Evolutionary conservation across 305 asterid species (phyloP).

Genomic region (Fraxinus xanthoxyloides): DNA sequence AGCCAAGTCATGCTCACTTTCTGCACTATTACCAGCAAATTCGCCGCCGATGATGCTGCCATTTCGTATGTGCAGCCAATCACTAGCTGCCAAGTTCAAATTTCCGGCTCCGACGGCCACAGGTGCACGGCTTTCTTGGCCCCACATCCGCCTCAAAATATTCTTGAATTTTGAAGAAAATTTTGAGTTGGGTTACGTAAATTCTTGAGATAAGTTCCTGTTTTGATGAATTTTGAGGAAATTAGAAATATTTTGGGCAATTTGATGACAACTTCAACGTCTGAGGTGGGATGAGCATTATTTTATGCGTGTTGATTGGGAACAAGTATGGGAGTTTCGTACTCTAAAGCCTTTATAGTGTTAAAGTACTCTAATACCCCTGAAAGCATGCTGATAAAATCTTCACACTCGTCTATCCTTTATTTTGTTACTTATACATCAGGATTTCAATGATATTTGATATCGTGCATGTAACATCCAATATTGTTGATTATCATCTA

Average conservation of each 20-base stretch:
- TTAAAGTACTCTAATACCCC: too few species aligned
- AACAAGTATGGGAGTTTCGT: not conserved
- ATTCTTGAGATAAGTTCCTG: not conserved
- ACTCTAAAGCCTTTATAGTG: too few species aligned
- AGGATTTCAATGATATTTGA: too few species aligned
- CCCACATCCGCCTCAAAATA: conserved; percentile 20
- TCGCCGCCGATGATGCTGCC: conserved; percentile 27
- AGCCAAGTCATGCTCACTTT: conserved; percentile 50
- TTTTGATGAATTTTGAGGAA: not conserved
- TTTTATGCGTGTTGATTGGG: not conserved
- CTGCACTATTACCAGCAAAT: conserved; percentile 30
- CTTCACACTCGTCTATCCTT: too few species aligned
- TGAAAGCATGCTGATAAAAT: too few species aligned
- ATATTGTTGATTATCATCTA: too few species aligned
- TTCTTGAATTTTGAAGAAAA: not conserved
- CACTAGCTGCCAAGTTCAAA: conserved; percentile 15
- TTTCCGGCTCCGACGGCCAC: conserved; percentile 28
- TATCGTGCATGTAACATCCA: too few species aligned
- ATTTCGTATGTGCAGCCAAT: conserved; percentile 29
- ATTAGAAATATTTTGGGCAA: not conserved
- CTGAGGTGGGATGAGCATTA: conserved; percentile 9
- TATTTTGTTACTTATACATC: too few species aligned
- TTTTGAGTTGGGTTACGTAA: not conserved
- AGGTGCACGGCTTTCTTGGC: conserved; percentile 17
- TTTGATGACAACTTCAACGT: not conserved